Conservation (phyloP, 148 eudicot genomes). For the Silene uniflora region DNA sequence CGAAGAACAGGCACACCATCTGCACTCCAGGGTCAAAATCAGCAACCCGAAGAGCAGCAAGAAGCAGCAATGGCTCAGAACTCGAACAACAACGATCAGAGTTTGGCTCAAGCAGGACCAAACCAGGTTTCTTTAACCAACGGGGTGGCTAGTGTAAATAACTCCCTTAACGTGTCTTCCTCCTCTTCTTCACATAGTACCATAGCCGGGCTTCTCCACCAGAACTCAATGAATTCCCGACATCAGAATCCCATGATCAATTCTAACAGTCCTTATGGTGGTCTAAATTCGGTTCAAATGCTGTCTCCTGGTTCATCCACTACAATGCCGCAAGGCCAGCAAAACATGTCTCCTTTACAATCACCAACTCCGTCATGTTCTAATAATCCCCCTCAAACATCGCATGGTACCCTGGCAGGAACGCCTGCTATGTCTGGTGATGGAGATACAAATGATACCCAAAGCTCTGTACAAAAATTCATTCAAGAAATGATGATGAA, state of each 20-base stretch:
- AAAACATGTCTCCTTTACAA: slow-evolving; percentile 53
- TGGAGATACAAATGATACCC: slow-evolving; percentile 60
- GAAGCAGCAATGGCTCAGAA: slow-evolving; percentile 35
- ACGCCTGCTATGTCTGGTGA: slow-evolving; percentile 52
- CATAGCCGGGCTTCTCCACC: slow-evolving; percentile 66
- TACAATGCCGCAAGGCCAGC: slow-evolving; percentile 49
- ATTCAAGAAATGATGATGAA: slow-evolving; percentile 82
- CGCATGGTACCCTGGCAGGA: slow-evolving; percentile 39
- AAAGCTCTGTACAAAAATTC: slow-evolving; percentile 84
- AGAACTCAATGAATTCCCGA: slow-evolving; percentile 68
- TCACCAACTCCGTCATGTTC: slow-evolving; percentile 54
- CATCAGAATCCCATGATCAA: slow-evolving; percentile 58
- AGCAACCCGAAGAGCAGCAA: slow-evolving; percentile 47
- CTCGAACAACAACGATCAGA: slow-evolving; percentile 45
- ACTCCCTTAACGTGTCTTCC: slow-evolving; percentile 42
- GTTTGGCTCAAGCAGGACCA: slow-evolving; percentile 40
- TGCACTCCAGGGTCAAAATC: slow-evolving; percentile 48
- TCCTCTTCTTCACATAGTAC: slow-evolving; percentile 48
- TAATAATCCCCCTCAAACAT: slow-evolving; percentile 44
- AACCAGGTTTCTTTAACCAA: slow-evolving; percentile 49
- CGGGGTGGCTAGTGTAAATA: slow-evolving; percentile 54
- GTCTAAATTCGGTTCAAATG: slow-evolving; percentile 53
- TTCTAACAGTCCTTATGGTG: slow-evolving; percentile 51
- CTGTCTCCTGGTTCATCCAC: slow-evolving; percentile 63
- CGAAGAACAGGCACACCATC: slow-evolving; percentile 55